A percentile compares a stretch with the other conserved stretches of the same genome.
phyloP scores from a whole-genome alignment of 495 filamentous ascomycete species.

The Daldinia caldariorum region DNA sequence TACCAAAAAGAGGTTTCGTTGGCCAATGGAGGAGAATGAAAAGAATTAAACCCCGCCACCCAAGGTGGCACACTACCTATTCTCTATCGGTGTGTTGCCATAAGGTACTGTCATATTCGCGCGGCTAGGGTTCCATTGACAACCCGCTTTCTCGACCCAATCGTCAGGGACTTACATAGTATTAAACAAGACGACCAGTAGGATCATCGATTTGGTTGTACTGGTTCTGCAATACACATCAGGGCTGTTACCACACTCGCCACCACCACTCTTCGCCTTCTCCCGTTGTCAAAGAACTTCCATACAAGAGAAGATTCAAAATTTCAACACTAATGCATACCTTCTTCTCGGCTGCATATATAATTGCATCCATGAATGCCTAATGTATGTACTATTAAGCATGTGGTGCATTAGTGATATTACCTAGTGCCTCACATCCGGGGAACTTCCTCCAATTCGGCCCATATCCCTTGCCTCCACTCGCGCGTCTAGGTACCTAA shows the following conservation, averaged over 20 bases:
- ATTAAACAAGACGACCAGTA: not conserved
- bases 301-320: not conserved
- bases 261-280: slow-evolving; percentile 27
- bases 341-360: no score
- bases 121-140: slow-evolving; percentile 29
- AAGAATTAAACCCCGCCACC: slow-evolving; percentile 9
- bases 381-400: slow-evolving; percentile 4
- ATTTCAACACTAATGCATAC: slow-evolving; percentile 27
- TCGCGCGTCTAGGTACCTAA: slow-evolving; percentile 8
- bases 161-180: slow-evolving; percentile 43
- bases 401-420: slow-evolving; percentile 14
- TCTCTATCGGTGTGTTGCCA: slow-evolving; percentile 40
- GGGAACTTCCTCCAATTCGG: slow-evolving; percentile 25
- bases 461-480: slow-evolving; percentile 31
- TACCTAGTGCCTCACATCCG: not conserved
- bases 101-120: slow-evolving; percentile 20
- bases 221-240: slow-evolving; percentile 36
- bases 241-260: slow-evolving; percentile 37
- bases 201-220: slow-evolving; percentile 21
- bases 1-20: slow-evolving; percentile 13
- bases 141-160: slow-evolving; percentile 37
- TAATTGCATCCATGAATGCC: no score
- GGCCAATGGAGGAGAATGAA: slow-evolving; percentile 38
- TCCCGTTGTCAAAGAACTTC: slow-evolving; percentile 1
- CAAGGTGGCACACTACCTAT: slow-evolving; percentile 37